Base-by-base conservation (phyloP, 2,329 filamentous ascomycete species). In the Cordyceps militaris region DNA sequence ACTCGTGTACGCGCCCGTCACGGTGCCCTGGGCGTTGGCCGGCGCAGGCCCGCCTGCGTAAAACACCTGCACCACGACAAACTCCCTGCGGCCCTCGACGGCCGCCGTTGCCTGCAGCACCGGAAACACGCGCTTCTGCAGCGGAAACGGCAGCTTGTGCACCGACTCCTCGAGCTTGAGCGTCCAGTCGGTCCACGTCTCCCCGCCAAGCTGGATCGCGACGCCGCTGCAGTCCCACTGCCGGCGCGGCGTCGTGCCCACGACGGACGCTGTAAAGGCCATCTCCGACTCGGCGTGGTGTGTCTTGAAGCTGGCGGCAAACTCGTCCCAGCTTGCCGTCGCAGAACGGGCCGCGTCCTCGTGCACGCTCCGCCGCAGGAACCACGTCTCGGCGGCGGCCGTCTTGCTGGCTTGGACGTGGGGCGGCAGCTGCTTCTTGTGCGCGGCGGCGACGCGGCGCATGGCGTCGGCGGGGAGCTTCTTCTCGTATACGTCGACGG, bases 61-160 rank as follows among this genome's bases (percentile, higher is more conserved):
- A 19, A 82, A 73, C 40, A 87, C 76, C 55, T 82, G 84, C 28
- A 86, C 74, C 3, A 86, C 75, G 8, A 84, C 56, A 58, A 86
- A 81, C 66, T 83, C 79, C 70, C 38, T 64, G 19, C 61, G 63
- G n/a, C 62, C 67, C n/a, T 59, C 65, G 1, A 69, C 71, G 9
- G 76, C 73, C 11, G 75, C 74, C 40, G 83, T 82, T 57, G 87
- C 72, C 66, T 89, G 82, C 51, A 91, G 68, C 2, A 86, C 82
- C 16, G 84, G 79, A 63, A 91, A 91, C 2, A 82, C 79, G 51
- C 88, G 82, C 61, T 85, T 79, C 59, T 78, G 76, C 8, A 90
- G 73, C n/a, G 82, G 76, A 3, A 76, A 72, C 0, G 80, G 79
- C 54, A 91, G 76, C 47, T 76, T 75, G 68, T 91, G 87, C 57